Percentiles rank a stretch among this genome's conserved stretches.
phyloP scores from a whole-genome alignment of 2,329 filamentous ascomycete species.

The Alternaria viburni region DNA sequence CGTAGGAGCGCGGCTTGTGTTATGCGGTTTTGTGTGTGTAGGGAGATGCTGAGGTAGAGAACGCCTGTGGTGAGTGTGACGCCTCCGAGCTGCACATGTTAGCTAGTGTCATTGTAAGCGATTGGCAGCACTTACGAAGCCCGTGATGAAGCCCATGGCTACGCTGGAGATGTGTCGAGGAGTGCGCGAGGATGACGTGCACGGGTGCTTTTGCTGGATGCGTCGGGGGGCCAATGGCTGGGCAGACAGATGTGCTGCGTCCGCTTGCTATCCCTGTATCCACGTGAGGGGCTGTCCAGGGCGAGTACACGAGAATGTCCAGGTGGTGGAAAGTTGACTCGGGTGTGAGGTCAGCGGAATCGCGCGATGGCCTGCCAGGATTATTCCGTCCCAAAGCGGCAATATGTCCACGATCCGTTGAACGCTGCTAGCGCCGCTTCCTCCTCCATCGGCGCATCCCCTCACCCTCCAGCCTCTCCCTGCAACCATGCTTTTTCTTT shows the following conservation, averaged over 20 bases:
- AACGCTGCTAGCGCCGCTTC: not conserved
- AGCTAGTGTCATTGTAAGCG: not conserved
- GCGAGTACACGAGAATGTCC: not conserved
- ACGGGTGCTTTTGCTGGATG: not conserved
- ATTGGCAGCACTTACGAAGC: conserved; percentile 51
- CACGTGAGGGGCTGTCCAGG: not conserved
- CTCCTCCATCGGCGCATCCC: not conserved
- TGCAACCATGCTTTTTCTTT: not conserved
- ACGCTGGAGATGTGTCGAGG: conserved; percentile 5
- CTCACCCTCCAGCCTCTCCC: not conserved
- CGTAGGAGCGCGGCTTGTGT: conserved; percentile 55
- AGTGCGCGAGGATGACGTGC: not conserved
- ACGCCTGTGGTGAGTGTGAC: conserved; percentile 57
- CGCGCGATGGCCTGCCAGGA: conserved; percentile 7
- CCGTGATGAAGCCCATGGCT: conserved; percentile 59
- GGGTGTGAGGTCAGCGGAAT: conserved; percentile 15
- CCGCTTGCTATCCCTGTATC: not conserved
- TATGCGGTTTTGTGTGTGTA: conserved; percentile 56
- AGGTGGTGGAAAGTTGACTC: not conserved
- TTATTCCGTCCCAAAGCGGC: conserved; percentile 4
- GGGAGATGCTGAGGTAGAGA: conserved; percentile 47
- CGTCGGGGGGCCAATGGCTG: conserved; percentile 12
- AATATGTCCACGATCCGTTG: conserved; percentile 1
- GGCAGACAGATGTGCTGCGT: not conserved
- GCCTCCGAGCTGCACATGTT: conserved; percentile 53